These are phyloP conservation scores for Plasmopara muralis DNA, from an alignment of 352 stramenopile genomes.

Conservation along the genomic window DNA sequence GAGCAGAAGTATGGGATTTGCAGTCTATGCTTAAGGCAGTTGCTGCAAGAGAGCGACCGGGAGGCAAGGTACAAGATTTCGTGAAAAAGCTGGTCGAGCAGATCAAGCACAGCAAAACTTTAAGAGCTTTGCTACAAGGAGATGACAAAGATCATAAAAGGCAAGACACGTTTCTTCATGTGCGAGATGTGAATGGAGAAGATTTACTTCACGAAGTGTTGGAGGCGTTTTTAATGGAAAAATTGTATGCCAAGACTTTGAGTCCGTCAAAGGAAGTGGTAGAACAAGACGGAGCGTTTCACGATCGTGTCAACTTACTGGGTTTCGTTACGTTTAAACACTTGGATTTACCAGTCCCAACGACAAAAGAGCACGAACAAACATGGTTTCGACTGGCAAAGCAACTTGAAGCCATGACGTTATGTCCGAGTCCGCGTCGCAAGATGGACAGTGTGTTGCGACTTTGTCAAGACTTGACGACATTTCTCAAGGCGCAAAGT, in stretches of 20 bases:
- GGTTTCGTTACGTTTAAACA: conserved; percentile 80
- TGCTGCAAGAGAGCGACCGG: conserved; percentile 34
- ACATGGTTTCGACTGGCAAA: conserved; percentile 40
- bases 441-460: conserved; percentile 80
- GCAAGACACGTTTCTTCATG: conserved; percentile 23
- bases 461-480: conserved; percentile 69
- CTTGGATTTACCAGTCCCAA: conserved; percentile 67
- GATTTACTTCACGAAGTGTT: conserved; percentile 61
- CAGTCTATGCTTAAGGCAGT: conserved; percentile 37
- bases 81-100: conserved; percentile 55
- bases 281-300: conserved; percentile 48
- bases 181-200: conserved; percentile 31
- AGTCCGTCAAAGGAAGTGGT: conserved; percentile 36
- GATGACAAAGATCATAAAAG: conserved; percentile 4
- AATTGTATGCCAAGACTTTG: conserved; percentile 72
- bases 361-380: conserved; percentile 23
- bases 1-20: conserved; percentile 50
- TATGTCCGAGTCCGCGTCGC: conserved; percentile 62
- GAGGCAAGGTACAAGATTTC: conserved; percentile 56
- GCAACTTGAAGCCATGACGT: conserved; percentile 38
- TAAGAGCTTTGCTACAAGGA: conserved; percentile 24
- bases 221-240: conserved; percentile 89
- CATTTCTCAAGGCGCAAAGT: conserved; percentile 44
- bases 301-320: conserved; percentile 58
- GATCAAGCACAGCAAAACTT: conserved; percentile 35